Evolutionary conservation across 225 moss, liverwort and hornwort species (phyloP).

Genomic region (Rhytidiadelphus loreus): DNA sequence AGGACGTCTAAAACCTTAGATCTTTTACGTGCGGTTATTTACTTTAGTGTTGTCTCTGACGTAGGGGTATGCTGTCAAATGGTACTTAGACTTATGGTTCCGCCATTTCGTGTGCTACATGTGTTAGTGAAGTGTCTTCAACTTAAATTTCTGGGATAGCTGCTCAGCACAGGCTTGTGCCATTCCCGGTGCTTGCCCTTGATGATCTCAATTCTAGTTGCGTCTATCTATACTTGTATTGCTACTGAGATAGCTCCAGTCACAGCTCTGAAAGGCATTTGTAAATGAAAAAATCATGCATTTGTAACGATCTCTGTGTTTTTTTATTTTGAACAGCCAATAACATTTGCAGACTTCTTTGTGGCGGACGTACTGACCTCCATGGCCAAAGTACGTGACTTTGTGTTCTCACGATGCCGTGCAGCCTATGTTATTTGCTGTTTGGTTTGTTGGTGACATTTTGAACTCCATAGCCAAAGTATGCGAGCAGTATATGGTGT

Average conservation of each 20-base stretch:
- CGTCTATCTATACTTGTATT: background rate
- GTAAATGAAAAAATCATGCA: background rate
- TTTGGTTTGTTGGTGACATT: slow-evolving; percentile 10
- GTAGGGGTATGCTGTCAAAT: background rate
- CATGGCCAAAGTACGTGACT: slow-evolving; percentile 72
- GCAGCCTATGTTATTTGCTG: slow-evolving; percentile 21
- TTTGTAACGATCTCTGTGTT: background rate
- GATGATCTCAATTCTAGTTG: background rate
- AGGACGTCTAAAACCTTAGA: background rate
- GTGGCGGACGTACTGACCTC: slow-evolving; percentile 96
- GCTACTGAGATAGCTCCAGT: background rate
- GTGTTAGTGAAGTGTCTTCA: background rate
- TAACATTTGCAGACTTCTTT: slow-evolving; percentile 94
- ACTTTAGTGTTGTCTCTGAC: background rate
- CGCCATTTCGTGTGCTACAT: background rate
- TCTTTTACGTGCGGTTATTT: background rate
- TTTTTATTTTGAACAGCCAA: slow-evolving; percentile 51
- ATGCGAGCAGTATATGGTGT: background rate
- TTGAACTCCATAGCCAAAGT: slow-evolving; percentile 12
- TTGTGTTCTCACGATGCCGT: slow-evolving; percentile 6
- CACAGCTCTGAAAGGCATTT: background rate
- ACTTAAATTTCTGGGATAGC: background rate
- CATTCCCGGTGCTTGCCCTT: background rate
- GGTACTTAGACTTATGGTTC: background rate
- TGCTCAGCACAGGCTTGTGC: background rate